Evolutionary conservation across 2,329 filamentous ascomycete species (phyloP), one percentile per base, ranked within the genome.

Genomic region (Penicillium paneum): DNA sequence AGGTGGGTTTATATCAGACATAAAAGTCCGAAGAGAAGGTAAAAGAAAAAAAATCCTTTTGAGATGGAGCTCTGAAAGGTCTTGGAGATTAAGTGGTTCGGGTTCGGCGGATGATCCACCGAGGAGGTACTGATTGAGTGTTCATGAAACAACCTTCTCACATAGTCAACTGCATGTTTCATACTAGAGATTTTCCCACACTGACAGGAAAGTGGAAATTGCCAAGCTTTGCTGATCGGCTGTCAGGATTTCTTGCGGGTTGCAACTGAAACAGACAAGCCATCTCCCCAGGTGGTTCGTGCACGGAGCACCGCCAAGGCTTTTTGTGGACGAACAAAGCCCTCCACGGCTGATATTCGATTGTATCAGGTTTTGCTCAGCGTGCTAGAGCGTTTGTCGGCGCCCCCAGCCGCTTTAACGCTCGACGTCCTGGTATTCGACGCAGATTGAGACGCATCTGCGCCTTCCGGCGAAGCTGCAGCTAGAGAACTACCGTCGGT

Each of bases 331-430:
- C 51, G 46, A 49, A 49, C 47, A 49, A 58, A 59, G 56, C 54
- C 52, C 49, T 40, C 35, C 49, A 39, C 55, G 46, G 34, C 40
- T 39, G 3, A 38, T 39, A 13, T 26, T 13, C 11, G 38, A 24
- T 29, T 38, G 34, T 13, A 43, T 64, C 62, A 63, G 34, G 57
- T 54, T 24, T 60, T 63, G 21, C 39, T 56, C 40, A 57, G 31
- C 38, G 42, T 57, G 40, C 58, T 61, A n/a, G 50, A 52, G 26
- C 55, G 59, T 11, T 61, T 54, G n/a, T 52, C 55, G 52, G 48
- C 7, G 17, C 13, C 36, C 31, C 29, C 45, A 3, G 35, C 8
- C 12, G 4, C 36, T 29, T 40, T 49, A 12, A 17, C 10, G 28
- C 5, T 26, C 38, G 50, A n/a, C 40, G 46, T n/a, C 19, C 40